These are phyloP conservation scores for Ganoderma meredithae DNA, from an alignment of 1,284 basidiomycete genomes.

Conservation along the genomic window DNA sequence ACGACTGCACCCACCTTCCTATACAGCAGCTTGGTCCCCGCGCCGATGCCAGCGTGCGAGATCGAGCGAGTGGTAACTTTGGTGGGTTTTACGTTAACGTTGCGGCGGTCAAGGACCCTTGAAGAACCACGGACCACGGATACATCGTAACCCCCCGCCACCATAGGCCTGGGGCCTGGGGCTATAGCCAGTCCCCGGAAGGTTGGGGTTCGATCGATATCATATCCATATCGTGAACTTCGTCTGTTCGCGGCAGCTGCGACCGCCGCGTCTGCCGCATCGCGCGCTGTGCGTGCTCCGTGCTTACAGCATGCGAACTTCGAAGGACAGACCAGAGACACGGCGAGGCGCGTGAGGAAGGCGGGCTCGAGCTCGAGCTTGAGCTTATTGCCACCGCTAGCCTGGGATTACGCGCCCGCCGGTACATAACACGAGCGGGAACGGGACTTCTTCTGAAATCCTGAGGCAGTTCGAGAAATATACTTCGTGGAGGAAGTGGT, in stretches of 20 bases:
- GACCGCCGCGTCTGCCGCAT: too few relatives aligned
- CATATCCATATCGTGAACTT: background rate
- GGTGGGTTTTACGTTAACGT: too few relatives aligned
- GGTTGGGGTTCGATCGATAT: background rate
- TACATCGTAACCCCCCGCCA: background rate
- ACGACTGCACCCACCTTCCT: too few relatives aligned
- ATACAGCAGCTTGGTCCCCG: too few relatives aligned
- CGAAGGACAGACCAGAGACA: background rate
- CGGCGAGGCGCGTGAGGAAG: background rate
- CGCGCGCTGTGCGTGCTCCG: too few relatives aligned
- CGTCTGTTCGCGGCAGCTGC: background rate
- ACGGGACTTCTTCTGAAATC: background rate
- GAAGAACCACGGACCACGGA: background rate
- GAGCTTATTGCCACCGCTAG: background rate
- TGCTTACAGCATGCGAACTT: background rate
- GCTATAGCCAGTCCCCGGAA: too few relatives aligned
- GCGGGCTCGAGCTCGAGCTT: background rate
- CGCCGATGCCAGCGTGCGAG: background rate
- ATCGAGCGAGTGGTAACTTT: background rate
- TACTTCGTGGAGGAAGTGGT: background rate
- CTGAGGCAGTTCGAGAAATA: background rate
- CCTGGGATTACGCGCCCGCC: background rate
- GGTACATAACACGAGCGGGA: too few relatives aligned
- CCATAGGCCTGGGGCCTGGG: background rate
- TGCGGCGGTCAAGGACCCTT: too few relatives aligned